Percentiles rank a stretch among this genome's conserved stretches.
Conservation (phyloP, 73 alveolate genomes). For the Breviolum minutum region DNA sequence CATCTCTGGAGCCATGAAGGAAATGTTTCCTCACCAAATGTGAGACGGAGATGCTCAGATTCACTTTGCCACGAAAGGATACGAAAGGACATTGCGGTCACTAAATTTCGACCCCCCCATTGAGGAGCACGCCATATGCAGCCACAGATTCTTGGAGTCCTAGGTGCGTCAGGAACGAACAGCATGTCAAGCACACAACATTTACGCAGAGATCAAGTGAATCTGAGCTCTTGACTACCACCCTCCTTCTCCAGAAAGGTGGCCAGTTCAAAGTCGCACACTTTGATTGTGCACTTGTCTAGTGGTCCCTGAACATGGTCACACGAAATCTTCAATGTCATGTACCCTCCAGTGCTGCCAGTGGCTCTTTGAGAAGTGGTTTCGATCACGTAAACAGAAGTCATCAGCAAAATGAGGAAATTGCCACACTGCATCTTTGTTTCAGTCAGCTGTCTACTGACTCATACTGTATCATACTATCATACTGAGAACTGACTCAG, state of each 20-base stretch:
- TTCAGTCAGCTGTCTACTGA: too few relatives aligned
- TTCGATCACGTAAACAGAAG: too few relatives aligned
- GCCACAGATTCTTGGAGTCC: neutral
- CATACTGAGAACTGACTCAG: too few relatives aligned
- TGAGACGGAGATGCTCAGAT: too few relatives aligned
- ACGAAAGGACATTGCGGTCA: neutral
- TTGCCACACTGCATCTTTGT: too few relatives aligned
- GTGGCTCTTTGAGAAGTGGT: too few relatives aligned
- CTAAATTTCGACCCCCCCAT: neutral
- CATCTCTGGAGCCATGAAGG: conserved; percentile 70
- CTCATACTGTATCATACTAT: too few relatives aligned
- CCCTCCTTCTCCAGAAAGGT: conserved; percentile 22
- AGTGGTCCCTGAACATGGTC: neutral
- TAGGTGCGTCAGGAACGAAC: neutral
- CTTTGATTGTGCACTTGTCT: conserved; percentile 28
- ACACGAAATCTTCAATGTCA: neutral
- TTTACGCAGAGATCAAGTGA: neutral
- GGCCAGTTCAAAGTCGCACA: conserved; percentile 69
- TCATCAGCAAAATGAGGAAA: too few relatives aligned
- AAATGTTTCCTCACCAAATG: neutral
- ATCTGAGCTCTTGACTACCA: neutral
- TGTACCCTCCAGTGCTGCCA: neutral
- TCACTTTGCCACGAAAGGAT: too few relatives aligned
- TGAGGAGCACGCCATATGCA: neutral
- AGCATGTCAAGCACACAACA: too few relatives aligned